These are phyloP conservation scores for Candida qinlingensis DNA, from an alignment of 805 yeast species.

Conservation along the genomic window DNA sequence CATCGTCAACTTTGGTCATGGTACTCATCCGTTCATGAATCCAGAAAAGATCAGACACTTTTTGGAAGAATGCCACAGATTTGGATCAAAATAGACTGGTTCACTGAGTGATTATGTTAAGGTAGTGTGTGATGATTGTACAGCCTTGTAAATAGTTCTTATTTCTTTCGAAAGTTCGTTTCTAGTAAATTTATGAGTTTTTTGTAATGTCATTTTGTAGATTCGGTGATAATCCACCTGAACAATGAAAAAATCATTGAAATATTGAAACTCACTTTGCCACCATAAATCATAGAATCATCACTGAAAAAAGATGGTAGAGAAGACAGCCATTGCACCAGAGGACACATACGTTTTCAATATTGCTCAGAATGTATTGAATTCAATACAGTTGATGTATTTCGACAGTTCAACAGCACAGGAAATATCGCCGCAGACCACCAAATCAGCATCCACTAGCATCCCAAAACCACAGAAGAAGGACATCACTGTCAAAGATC, in stretches of 20 bases:
- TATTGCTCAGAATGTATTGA: slow-evolving; percentile 33
- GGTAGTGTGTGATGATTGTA: too few species aligned
- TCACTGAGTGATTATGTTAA: too few species aligned
- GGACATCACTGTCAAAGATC: slow-evolving; percentile 15
- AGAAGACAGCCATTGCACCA: not conserved
- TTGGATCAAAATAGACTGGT: slow-evolving; percentile 44
- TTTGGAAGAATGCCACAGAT: slow-evolving; percentile 79
- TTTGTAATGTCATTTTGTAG: too few species aligned
- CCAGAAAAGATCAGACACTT: slow-evolving; percentile 86
- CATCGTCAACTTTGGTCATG: slow-evolving; percentile 95
- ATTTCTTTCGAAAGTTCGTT: too few species aligned
- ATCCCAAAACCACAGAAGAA: not conserved
- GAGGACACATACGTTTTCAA: slow-evolving; percentile 47
- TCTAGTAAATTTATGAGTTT: too few species aligned
- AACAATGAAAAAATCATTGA: too few species aligned
- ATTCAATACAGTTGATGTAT: slow-evolving; percentile 45
- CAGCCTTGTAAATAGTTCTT: too few species aligned
- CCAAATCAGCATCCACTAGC: not conserved
- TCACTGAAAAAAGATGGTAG: not conserved
- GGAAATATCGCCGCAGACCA: slow-evolving; percentile 19
- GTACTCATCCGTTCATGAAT: slow-evolving; percentile 96
- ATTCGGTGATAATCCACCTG: too few species aligned
- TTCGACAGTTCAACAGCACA: slow-evolving; percentile 48
- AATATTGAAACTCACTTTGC: not conserved
- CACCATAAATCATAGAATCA: not conserved